Base-by-base conservation (phyloP, 208 protist genomes). In the Trypanosoma congolense region DNA sequence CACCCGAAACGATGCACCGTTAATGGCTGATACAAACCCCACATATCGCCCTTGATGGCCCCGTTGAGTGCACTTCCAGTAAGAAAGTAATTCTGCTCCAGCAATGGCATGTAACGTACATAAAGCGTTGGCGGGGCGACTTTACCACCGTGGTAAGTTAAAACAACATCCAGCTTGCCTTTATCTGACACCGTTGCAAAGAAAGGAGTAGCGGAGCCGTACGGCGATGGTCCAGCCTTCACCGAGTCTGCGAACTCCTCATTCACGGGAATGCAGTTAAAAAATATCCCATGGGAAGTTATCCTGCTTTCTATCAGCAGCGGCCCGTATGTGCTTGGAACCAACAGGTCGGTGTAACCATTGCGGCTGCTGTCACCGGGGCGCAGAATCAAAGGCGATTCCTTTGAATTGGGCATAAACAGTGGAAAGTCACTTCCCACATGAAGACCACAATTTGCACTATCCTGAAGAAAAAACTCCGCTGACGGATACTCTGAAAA, bases 311-410 rank as follows among this genome's bases (percentile, higher is more conserved):
- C 65, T n/a, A 92, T 65, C 45, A 89, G 31, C 14, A 87, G 60
- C 3, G 80, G 78, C 2, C 82, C 78, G 19, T 64, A 61, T 53
- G 69, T 79, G 54, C 72, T 89, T n/a, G 80, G 71, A 30, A 87
- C 61, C 5, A 89, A 5, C 3, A 90, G 9, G 42, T 92, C 85
- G 10, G 53, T 50, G 16, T 73, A 61, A 18, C 80, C 58, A 62
- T 90, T 79, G n/a, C 71, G 52, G 52, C 82, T 83, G 58, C 70
- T 75, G 49, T 92, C 80, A 4, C 71, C 68, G 6, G 53, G 28
- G 18, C 80, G 80, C 26, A 89, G 45, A 21, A 87, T 6, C 2
- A 83, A 69, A 42, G 84, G 80, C 9, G 62, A 60, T 30, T 26
- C 19, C 16, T 41, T 24, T 3, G 59, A 48, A 24, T 30, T 55